These are phyloP conservation scores for Penicillium hesseltinei DNA, from an alignment of 2,329 filamentous ascomycete genomes.

Conservation along the genomic window DNA sequence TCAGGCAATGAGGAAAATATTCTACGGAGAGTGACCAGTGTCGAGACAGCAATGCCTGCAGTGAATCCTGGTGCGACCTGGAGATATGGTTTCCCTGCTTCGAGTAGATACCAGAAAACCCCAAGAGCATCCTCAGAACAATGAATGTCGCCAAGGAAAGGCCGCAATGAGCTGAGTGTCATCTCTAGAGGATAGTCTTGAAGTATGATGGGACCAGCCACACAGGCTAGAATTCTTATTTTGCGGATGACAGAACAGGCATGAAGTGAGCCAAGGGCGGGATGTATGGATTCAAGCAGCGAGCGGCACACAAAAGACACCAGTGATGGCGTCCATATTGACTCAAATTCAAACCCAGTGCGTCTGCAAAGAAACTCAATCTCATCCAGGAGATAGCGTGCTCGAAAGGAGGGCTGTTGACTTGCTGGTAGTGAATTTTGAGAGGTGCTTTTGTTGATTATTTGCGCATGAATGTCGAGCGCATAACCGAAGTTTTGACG, in stretches of 20 bases:
- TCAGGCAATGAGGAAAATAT: conserved; percentile 74
- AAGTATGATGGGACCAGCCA: conserved; percentile 71
- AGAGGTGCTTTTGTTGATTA: conserved; percentile 68
- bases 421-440: conserved; percentile 65
- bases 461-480: conserved; percentile 63
- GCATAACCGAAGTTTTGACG: conserved; percentile 60
- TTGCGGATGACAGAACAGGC: conserved; percentile 84
- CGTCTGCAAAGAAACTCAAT: conserved; percentile 75
- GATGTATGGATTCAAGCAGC: conserved; percentile 76
- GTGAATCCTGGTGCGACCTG: conserved; percentile 68
- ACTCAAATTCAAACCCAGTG: conserved; percentile 62
- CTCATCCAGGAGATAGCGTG: conserved; percentile 71
- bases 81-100: conserved; percentile 65
- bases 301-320: conserved; percentile 72
- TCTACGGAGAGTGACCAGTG: conserved; percentile 71
- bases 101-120: conserved; percentile 78
- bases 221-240: conserved; percentile 73
- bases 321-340: conserved; percentile 73
- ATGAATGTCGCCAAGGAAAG: conserved; percentile 76
- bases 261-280: conserved; percentile 80
- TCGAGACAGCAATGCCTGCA: conserved; percentile 75
- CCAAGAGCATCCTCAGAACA: conserved; percentile 90
- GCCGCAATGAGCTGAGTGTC: conserved; percentile 75
- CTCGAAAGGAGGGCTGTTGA: conserved; percentile 83
- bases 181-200: conserved; percentile 84